Evolutionary conservation across 1,139 yeast genomes (phyloP).

Genomic region (Groenewaldozyma auringiensis): DNA sequence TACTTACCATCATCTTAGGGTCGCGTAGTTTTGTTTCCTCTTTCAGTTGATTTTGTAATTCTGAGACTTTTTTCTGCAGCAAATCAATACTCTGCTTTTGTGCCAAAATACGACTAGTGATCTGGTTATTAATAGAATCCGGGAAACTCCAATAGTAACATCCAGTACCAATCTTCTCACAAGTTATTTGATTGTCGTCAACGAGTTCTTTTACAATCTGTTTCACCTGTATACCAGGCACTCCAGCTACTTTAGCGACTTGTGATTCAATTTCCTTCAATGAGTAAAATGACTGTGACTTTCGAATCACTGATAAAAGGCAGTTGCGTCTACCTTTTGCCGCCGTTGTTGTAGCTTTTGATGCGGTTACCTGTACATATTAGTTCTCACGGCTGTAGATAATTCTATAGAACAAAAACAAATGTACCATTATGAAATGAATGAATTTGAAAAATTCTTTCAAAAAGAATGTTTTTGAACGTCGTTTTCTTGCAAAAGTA

Average conservation of each 20-base stretch:
- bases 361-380: not conserved
- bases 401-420: too few species aligned
- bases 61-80: conserved; percentile 8
- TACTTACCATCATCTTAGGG: not conserved
- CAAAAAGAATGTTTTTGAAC: too few species aligned
- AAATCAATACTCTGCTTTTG: conserved; percentile 14
- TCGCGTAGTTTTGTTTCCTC: not conserved
- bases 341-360: conserved; percentile 1
- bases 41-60: not conserved
- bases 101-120: conserved; percentile 12
- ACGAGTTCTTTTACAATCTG: conserved; percentile 40
- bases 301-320: conserved; percentile 38
- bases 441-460: too few species aligned
- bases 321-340: conserved; percentile 12
- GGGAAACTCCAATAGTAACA: conserved; percentile 50
- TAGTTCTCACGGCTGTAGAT: too few species aligned
- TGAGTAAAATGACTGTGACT: conserved; percentile 37
- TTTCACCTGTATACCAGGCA: conserved; percentile 45
- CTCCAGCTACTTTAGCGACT: conserved; percentile 41
- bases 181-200: conserved; percentile 41
- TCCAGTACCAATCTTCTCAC: conserved; percentile 48
- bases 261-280: conserved; percentile 45
- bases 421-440: too few species aligned
- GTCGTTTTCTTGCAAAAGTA: too few species aligned
- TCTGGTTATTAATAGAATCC: conserved; percentile 28